phyloP scores from a whole-genome alignment of 805 yeast species.

The Ogataea sp. region DNA sequence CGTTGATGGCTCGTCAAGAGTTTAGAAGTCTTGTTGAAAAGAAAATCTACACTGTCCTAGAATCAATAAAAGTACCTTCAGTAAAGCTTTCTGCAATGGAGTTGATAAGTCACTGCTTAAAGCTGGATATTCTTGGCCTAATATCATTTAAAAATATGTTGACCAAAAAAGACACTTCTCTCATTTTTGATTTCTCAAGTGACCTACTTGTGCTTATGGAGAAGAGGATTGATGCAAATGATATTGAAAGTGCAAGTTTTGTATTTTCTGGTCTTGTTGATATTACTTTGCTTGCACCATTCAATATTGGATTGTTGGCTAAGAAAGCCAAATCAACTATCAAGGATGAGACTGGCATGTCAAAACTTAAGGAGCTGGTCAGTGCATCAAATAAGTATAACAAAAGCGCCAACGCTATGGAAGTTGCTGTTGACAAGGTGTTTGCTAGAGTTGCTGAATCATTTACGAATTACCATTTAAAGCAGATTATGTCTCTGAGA shows the following conservation, averaged over 20 bases:
- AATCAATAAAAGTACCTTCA: constrained; percentile 7
- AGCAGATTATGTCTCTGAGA: constrained; percentile 30
- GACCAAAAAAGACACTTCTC: constrained; percentile 7
- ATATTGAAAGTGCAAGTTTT: constrained; percentile 7
- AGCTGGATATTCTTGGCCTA: constrained; percentile 17
- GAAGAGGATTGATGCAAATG: constrained; percentile 13
- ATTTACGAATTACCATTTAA: constrained; percentile 11
- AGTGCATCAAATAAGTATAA: constrained; percentile 21
- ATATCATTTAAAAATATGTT: constrained; percentile 15
- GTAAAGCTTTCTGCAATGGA: constrained; percentile 6
- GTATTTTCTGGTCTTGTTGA: constrained; percentile 11
- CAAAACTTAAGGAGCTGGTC: constrained; percentile 13
- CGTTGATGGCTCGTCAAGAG: constrained; percentile 35
- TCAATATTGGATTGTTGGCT: constrained; percentile 17
- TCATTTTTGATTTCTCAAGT: constrained; percentile 11
- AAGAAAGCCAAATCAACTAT: constrained; percentile 5
- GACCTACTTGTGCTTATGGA: constrained; percentile 19
- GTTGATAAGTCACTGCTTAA: constrained; percentile 12
- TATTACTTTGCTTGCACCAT: constrained; percentile 10
- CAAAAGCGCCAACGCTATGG: no score
- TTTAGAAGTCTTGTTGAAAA: constrained; percentile 40
- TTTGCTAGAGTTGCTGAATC: constrained; percentile 19
- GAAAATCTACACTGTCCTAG: constrained; percentile 26
- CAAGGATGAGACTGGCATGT: constrained; percentile 6
- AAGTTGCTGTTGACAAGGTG: constrained; percentile 15